Evolutionary conservation across 306 rosid species (phyloP), one percentile per base, ranked within the genome.

Genomic region (Acacia melanoxylon): DNA sequence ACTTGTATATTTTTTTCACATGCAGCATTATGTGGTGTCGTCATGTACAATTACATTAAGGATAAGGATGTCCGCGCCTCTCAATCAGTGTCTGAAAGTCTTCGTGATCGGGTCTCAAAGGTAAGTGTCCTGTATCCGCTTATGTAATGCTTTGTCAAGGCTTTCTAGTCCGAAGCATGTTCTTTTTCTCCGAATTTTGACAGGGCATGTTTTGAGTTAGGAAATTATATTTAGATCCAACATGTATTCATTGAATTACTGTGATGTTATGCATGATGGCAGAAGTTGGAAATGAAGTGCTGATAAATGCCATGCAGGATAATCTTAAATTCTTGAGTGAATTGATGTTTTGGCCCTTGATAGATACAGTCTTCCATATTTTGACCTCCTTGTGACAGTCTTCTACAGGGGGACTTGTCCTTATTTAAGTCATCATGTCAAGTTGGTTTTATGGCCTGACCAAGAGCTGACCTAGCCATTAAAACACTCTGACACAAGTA

Each of bases 1-100:
- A 29, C 59, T 46, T 79, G 61, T 40, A 8, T 71, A 49, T 61
- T 68, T 63, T 27, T 52, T 69, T 37, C 68, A 68, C 86, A 89
- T 37, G 8, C 98, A 94, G 98, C 98, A 20, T 69, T 91, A 72
- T 87, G 94, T 48, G 97, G 98, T 45, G 97, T 95, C 59, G 95
- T 93, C 80, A 91, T 95, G 93, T 95, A 95, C 92, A 95, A 93
- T 86, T 95, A 90, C 89, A 80, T 95, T 72, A 95, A 95, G 90
- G 91, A 90, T 49, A 95, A 80, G 92, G 98, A 95, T 87, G 95
- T 90, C n/a, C 94, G 93, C 31, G 94, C 92, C 76, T 87, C 95
- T 83, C 98, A 93, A 81, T 85, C 83, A 37, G 73, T 90, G 15
- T 61, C 81, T 65, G 98, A 93, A 52, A 83, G 82, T 78, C 62